A percentile compares a stretch with the other conserved stretches of the same genome.
Evolutionary conservation across 768 basidiomycete genomes (phyloP).

Genomic region (Macrolepiota albuminosa): DNA sequence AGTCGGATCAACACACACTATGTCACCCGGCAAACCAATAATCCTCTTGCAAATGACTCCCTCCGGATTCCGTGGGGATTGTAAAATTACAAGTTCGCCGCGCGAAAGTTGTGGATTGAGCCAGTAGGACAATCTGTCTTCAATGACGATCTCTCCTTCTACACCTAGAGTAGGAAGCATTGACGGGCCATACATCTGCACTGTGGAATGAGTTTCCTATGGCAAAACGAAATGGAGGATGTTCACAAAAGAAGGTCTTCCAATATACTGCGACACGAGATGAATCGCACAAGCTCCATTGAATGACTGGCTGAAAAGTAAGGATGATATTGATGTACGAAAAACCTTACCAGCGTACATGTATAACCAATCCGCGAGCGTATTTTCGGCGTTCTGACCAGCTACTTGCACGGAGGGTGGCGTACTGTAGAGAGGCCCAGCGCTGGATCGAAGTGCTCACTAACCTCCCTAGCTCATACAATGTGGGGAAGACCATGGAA

Average conservation of each 20-base stretch:
- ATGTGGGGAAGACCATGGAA: constrained; percentile 2
- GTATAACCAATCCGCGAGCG: constrained; percentile 10
- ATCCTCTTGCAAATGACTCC: constrained; percentile 84
- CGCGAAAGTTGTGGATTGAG: constrained; percentile 52
- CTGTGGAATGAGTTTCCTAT: constrained; percentile 2
- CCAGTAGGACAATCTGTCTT: constrained; percentile 52
- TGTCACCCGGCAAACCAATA: constrained; percentile 86
- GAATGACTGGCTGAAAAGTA: constrained; percentile 31
- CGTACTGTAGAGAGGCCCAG: constrained; percentile 2
- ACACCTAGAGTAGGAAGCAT: constrained; percentile 74
- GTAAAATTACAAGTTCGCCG: constrained; percentile 73
- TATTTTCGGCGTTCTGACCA: constrained; percentile 17
- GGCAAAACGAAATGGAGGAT: constrained; percentile 7
- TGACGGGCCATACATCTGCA: constrained; percentile 67
- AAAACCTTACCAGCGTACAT: constrained; percentile 11
- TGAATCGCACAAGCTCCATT: constrained; percentile 59
- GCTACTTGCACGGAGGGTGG: constrained; percentile 12
- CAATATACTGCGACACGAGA: constrained; percentile 59
- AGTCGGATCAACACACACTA: constrained; percentile 85
- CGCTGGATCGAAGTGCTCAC: background rate
- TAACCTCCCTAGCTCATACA: background rate
- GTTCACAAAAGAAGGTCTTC: constrained; percentile 46
- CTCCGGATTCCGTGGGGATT: constrained; percentile 63
- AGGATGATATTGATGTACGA: background rate
- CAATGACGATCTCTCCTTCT: constrained; percentile 57